Evolutionary conservation across 2,329 filamentous ascomycete species (phyloP).

Genomic region (Drechslerella dactyloides): DNA sequence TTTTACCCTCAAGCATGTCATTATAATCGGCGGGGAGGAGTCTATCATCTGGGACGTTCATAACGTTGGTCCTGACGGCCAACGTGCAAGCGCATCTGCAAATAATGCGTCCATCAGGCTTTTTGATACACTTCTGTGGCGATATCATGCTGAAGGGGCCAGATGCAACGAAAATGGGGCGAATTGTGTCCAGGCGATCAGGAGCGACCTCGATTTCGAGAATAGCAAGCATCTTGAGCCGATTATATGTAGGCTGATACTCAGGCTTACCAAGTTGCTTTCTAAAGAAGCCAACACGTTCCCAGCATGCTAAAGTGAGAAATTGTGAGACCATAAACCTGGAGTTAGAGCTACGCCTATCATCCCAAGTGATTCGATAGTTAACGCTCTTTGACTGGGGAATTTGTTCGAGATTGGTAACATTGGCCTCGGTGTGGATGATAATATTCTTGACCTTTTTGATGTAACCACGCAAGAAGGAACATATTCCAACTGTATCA

Average conservation of each 20-base stretch:
- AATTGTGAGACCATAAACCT: conserved; percentile 3
- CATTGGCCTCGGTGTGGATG: conserved; percentile 23
- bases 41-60: conserved; percentile 24
- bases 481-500: conserved; percentile 26
- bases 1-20: conserved; percentile 15
- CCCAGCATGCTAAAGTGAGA: conserved; percentile 31
- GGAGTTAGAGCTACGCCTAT: neutral
- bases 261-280: conserved; percentile 26
- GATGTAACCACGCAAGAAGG: conserved; percentile 24
- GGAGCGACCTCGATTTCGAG: conserved; percentile 17
- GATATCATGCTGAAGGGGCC: conserved; percentile 36
- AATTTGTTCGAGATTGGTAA: conserved; percentile 14
- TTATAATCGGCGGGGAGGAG: conserved; percentile 14
- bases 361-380: conserved; percentile 22
- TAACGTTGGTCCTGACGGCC: conserved; percentile 28
- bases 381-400: conserved; percentile 1
- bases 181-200: conserved; percentile 10
- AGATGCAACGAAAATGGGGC: conserved; percentile 29
- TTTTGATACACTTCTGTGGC: conserved; percentile 21
- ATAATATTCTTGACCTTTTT: conserved; percentile 29
- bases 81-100: conserved; percentile 23
- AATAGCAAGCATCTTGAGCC: conserved; percentile 35
- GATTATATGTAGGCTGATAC: conserved; percentile 20
- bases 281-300: conserved; percentile 23
- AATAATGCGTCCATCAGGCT: conserved; percentile 13